Conservation (phyloP, 1,139 yeast species). For the Geotrichum bryndzae region DNA sequence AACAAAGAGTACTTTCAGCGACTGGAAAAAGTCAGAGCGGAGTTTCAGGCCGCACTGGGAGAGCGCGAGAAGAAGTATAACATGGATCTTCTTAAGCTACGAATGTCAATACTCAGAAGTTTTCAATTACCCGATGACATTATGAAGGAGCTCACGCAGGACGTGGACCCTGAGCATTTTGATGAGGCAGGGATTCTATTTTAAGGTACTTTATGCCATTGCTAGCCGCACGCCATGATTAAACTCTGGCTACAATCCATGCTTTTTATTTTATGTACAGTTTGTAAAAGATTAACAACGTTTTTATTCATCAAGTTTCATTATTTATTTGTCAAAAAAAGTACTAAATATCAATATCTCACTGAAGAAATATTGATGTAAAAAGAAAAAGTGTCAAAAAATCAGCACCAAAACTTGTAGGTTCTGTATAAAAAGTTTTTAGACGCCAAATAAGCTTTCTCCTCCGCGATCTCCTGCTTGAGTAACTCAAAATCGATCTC, state of each 20-base stretch:
- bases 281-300: not conserved
- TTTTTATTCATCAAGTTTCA: not conserved
- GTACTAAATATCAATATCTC: not conserved
- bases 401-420: constrained; percentile 47
- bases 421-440: constrained; percentile 37
- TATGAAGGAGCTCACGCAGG: not conserved
- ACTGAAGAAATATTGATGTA: not conserved
- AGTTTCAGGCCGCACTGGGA: not conserved
- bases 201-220: not conserved
- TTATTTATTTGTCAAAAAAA: not conserved
- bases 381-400: not conserved
- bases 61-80: not conserved
- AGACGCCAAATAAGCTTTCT: constrained; percentile 37
- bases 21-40: not conserved
- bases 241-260: not conserved
- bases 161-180: not conserved
- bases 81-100: not conserved
- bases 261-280: not conserved
- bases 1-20: not conserved
- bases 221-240: not conserved
- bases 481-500: constrained; percentile 49
- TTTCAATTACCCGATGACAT: constrained; percentile 6
- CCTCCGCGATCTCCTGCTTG: constrained; percentile 48
- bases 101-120: constrained; percentile 4
- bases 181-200: constrained; percentile 6